These are phyloP conservation scores for Naumovozyma baii DNA, from an alignment of 805 yeast genomes.

Conservation along the genomic window DNA sequence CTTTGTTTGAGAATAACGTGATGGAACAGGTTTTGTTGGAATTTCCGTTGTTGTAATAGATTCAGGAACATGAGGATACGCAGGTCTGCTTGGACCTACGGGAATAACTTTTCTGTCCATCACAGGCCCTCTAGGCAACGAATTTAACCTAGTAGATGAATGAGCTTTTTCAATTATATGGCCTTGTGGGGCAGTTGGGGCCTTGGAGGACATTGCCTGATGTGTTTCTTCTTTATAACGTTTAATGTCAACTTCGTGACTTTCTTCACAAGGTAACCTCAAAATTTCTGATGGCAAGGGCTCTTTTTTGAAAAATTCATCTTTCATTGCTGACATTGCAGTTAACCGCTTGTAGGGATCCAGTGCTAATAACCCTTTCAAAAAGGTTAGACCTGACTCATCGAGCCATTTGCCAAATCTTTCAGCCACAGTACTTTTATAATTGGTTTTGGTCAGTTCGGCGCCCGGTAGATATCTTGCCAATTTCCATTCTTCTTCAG, in stretches of 20 bases:
- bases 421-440: conserved; percentile 37
- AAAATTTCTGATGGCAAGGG: conserved; percentile 60
- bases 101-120: conserved; percentile 1
- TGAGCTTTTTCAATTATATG: conserved; percentile 17
- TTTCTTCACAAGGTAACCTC: conserved; percentile 62
- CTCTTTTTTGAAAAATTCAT: conserved; percentile 53
- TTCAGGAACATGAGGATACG: not conserved
- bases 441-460: conserved; percentile 30
- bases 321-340: conserved; percentile 67
- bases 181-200: conserved; percentile 29
- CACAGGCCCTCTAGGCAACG: not conserved
- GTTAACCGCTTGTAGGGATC: conserved; percentile 69
- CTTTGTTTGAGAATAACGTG: not conserved
- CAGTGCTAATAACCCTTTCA: conserved; percentile 52
- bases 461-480: conserved; percentile 46
- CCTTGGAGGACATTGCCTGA: conserved; percentile 26
- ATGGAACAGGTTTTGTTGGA: not conserved
- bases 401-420: conserved; percentile 37
- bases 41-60: no score
- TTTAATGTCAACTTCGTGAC: conserved; percentile 79
- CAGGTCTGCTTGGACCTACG: conserved; percentile 2
- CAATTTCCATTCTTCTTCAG: conserved; percentile 49
- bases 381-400: conserved; percentile 41
- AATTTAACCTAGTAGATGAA: not conserved
- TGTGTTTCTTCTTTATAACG: conserved; percentile 39